Evolutionary conservation across 2,329 filamentous ascomycete genomes (phyloP).

Genomic region (Apiospora malaysiana): DNA sequence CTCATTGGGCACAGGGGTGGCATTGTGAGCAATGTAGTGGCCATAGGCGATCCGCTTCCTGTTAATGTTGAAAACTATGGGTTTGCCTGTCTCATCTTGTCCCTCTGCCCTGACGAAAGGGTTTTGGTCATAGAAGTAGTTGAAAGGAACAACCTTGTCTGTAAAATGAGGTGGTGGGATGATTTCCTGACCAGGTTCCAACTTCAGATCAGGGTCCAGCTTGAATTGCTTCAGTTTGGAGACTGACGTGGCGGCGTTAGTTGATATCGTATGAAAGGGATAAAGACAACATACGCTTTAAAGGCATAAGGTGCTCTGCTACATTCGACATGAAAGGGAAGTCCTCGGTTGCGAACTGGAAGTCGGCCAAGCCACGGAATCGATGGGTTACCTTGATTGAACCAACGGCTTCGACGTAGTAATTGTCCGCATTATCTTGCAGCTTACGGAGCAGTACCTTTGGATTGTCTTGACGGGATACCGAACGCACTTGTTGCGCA

Average conservation of each 20-base stretch:
- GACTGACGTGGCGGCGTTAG: constrained; percentile 44
- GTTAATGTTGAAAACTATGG: constrained; percentile 60
- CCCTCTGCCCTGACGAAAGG: constrained; percentile 71
- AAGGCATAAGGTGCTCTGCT: constrained; percentile 71
- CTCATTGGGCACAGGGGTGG: constrained; percentile 65
- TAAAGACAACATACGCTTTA: constrained; percentile 62
- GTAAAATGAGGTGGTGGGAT: constrained; percentile 82
- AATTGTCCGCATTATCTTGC: constrained; percentile 71
- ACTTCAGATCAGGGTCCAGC: constrained; percentile 67
- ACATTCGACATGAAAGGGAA: constrained; percentile 76
- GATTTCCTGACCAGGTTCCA: constrained; percentile 68
- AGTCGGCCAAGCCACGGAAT: constrained; percentile 85
- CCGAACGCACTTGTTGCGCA: constrained; percentile 45
- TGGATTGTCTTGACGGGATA: constrained; percentile 58
- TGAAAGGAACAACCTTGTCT: constrained; percentile 75
- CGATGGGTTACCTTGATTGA: constrained; percentile 81
- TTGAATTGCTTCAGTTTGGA: constrained; percentile 65
- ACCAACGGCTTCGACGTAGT: constrained; percentile 73
- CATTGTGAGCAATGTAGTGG: constrained; percentile 64
- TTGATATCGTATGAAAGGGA: constrained; percentile 23
- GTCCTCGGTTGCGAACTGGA: constrained; percentile 76
- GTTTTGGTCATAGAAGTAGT: constrained; percentile 86
- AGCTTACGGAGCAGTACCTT: constrained; percentile 65
- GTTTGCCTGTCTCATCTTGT: constrained; percentile 58
- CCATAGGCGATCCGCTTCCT: constrained; percentile 58